Evolutionary conservation across 306 rosid species (phyloP), one percentile per base, ranked within the genome.

Genomic region (Vigna radiata): DNA sequence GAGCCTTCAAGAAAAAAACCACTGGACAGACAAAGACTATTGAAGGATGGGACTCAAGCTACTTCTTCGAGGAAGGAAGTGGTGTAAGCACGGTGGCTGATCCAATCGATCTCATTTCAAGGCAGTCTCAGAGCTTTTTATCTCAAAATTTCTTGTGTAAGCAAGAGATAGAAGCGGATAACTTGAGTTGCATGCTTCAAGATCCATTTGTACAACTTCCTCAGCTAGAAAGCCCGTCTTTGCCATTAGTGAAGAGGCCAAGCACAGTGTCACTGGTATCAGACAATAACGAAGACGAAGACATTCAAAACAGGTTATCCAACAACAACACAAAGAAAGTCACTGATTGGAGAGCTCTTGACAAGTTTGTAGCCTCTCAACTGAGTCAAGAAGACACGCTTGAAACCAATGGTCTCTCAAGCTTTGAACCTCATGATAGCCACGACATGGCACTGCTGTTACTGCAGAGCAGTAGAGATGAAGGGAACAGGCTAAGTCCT

Each of bases 331-430:
- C 56, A 11, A 64, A 88, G 68, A 88, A 78, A 71, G 93, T 89
- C 49, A 90, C 97, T 59, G 98, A 95, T 63, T 95, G 98, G 98
- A 92, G 97, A 78, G 96, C 83, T 19, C 84, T 95, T 72, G 98
- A 95, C 85, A 95, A 92, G 88, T 95, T 92, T 79, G 98, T 95
- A 27, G 98, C 98, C 55, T 95, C 98, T 17, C 97, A 95, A 33
- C 59, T 93, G 86, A 92, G 97, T 78, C 93, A 88, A 47, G 97
- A 86, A 65, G 89, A 87, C 17, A 76, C 77, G 70, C 83, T 69
- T 75, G 87, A 81, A 18, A 83, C 74, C 7, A 87, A 77, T 8
- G 87, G 76, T 4, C 90, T 85, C 44, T 75, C 87, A 29, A 75
- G 88, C 75, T 92, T 91, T 70, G 97, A 58, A 59, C n/a, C 25